Percentiles rank a stretch among this genome's conserved stretches.
Conservation (phyloP, 1,139 yeast genomes). For the Candida buenavistaensis region DNA sequence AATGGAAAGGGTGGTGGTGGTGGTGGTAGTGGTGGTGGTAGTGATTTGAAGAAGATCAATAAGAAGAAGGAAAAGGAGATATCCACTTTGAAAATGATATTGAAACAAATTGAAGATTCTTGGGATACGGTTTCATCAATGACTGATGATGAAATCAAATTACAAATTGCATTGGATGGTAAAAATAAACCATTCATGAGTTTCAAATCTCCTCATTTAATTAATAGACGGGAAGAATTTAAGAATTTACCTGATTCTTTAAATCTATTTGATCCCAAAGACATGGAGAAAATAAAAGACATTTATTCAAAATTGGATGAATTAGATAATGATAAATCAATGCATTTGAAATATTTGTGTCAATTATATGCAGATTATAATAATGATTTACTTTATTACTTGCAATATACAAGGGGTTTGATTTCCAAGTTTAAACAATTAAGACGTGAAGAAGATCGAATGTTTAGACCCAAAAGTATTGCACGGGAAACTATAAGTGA, state of each 20-base stretch:
- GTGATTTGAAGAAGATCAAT: too few species aligned
- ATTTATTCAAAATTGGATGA: slow-evolving; percentile 32
- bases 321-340: slow-evolving; percentile 39
- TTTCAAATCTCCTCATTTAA: slow-evolving; percentile 35
- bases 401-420: slow-evolving; percentile 41
- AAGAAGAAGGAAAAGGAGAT: background rate
- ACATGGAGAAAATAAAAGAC: slow-evolving; percentile 30
- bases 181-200: slow-evolving; percentile 35
- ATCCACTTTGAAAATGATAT: slow-evolving; percentile 1
- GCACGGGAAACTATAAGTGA: slow-evolving; percentile 7
- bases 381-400: slow-evolving; percentile 32
- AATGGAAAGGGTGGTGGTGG: too few species aligned
- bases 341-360: slow-evolving; percentile 40
- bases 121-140: slow-evolving; percentile 38
- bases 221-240: slow-evolving; percentile 36
- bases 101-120: slow-evolving; percentile 9
- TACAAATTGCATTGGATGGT: slow-evolving; percentile 40
- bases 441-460: slow-evolving; percentile 34
- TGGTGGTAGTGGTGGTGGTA: too few species aligned
- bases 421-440: slow-evolving; percentile 35
- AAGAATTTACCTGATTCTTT: slow-evolving; percentile 40
- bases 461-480: slow-evolving; percentile 14
- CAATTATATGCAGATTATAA: slow-evolving; percentile 32
- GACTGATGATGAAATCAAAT: slow-evolving; percentile 38
- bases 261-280: slow-evolving; percentile 30